Base-by-base conservation (phyloP, 371 early-diverging fungal genomes). In the Chytridiales sp. region DNA sequence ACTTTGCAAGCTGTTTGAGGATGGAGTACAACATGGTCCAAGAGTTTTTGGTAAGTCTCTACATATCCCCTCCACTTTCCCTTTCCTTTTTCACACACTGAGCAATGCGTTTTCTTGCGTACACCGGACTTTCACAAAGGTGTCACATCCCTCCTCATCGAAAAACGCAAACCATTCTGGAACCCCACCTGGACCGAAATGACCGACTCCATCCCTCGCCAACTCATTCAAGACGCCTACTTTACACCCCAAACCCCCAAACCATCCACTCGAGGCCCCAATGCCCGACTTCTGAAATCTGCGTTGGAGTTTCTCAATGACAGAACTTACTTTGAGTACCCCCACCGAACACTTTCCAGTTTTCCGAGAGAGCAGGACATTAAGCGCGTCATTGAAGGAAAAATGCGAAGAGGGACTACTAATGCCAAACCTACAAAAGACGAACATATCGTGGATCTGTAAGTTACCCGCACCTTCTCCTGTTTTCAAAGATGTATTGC, bases 91-190 rank as follows among this genome's bases (percentile, higher is more conserved):
- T 35, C 41, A 50, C 19, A 29, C 29, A 29, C 13, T n/a, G n/a
- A n/a, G 11, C 73, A 39, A 61, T 67, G 61, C 64, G 68, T 65
- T 70, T 69, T 17, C 11, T 48, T 72, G 77, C 57, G 64, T 24
- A 86, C 79, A 3, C 86, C 86, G 46, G 96, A 97, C 67, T 93
- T 97, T 63, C 66, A 75, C 48, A 92, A 93, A 76, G 95, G 96
- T 26, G 94, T 96, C 3, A 85, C 69, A 22, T 84, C 91, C 11
- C 73, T 76, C 30, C 76, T 97, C 56, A 78, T 93, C 36, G 78
- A 80, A 54, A 90, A 91, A 70, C 68, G 68, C 5, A 36, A 19
- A 3, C 87, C 94, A 1, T 61, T 83, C 40, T 97, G 97, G 96
- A 43, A 84, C 8, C 94, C 94, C 2, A 60, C 80, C 0, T 71